These are phyloP conservation scores for Boletus rubescentipes DNA, from an alignment of 768 basidiomycete species.

Conservation along the genomic window DNA sequence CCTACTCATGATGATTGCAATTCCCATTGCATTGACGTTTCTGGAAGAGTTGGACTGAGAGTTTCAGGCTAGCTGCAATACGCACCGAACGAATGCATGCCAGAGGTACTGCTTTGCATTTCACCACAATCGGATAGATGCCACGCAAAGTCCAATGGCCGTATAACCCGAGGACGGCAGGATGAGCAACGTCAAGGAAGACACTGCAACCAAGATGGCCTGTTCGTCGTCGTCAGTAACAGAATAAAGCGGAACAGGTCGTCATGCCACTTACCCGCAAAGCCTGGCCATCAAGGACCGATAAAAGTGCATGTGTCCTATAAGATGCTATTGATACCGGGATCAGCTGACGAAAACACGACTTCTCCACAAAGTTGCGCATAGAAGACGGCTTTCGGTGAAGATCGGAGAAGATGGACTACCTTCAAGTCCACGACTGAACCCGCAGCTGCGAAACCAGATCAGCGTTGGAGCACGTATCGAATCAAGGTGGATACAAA, in stretches of 20 bases:
- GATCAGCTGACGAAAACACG: conserved; percentile 1
- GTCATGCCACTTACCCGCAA: not conserved
- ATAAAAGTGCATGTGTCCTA: conserved; percentile 1
- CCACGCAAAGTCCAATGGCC: not conserved
- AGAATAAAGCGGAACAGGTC: not conserved
- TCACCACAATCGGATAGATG: not conserved
- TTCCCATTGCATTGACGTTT: not conserved
- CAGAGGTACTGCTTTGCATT: not conserved
- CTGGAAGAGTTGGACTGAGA: not conserved
- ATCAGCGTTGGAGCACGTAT: not conserved
- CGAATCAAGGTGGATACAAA: no score
- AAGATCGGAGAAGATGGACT: conserved; percentile 1
- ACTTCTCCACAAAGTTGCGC: not conserved
- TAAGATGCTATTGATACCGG: not conserved
- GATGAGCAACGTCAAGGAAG: not conserved
- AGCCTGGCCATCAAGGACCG: conserved; percentile 2
- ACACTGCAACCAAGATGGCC: not conserved
- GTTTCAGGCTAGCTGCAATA: not conserved
- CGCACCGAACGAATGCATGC: conserved; percentile 3
- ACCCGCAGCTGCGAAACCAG: not conserved
- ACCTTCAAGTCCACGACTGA: not conserved
- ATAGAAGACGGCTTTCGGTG: not conserved
- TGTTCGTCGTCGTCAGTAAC: not conserved
- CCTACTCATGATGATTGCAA: not conserved
- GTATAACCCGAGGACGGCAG: not conserved